Evolutionary conservation across 148 eudicot species (phyloP), one percentile per base, ranked within the genome.

Genomic region (Camellia granthamiana): DNA sequence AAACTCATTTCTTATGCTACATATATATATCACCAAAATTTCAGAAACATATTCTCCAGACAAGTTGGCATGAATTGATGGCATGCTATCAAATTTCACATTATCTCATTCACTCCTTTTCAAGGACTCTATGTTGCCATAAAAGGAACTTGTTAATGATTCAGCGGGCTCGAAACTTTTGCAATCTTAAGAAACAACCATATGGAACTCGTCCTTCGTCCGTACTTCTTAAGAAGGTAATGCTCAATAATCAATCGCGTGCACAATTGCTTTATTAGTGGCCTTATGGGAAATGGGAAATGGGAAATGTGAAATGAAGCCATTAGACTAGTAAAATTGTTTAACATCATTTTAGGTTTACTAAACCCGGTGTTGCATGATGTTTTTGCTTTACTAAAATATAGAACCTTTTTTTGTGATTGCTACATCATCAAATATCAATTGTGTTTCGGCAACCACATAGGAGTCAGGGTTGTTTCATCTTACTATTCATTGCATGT

Each of bases 151-250:
- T 81, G 41, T 69, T 81, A 58, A 82, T 78, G 54, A 81, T 59
- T 81, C 75, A 83, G 44, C 82, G 85, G 74, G 14, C 76, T 59
- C 74, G 72, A 72, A 79, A 76, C 77, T 59, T 82, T 70, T 85
- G 86, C 77, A 79, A 58, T 66, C 42, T 81, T 73, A 78, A 62
- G 69, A 81, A 76, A 64, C 67, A 76, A 64, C 67, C 63, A 10
- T 54, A 49, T 75, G 59, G 72, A 52, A 62, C 55, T 10, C 76
- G 65, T 66, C 82, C 80, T 56, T 60, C 85, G 30, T 74, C 90
- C 23, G 6, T 74, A 62, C 58, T 66, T 14, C 72, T 69, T 78
- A 67, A 63, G 1, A 88, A 91, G 97, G 97, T 90, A 88, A 60
- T 66, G 23, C 5, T 9, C 9, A 19, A 2, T 77, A 61, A 42